A percentile compares a stretch with the other conserved stretches of the same genome.
Evolutionary conservation across 2,329 filamentous ascomycete species (phyloP).

Genomic region (Pseudogymnoascus sp.): DNA sequence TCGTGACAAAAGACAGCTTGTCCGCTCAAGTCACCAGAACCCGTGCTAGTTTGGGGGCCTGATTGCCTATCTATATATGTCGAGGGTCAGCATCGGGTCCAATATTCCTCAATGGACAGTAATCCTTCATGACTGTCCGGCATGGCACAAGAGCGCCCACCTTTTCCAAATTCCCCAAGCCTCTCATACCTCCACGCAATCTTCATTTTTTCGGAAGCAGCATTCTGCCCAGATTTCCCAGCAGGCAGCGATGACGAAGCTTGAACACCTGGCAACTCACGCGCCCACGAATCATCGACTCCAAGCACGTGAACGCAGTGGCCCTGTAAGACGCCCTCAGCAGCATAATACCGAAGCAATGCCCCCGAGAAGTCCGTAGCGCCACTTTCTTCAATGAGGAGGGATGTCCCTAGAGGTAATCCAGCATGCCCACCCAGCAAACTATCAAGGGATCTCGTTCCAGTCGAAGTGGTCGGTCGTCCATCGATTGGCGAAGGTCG

Average conservation of each 20-base stretch:
- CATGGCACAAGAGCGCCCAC: conserved; percentile 25
- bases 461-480: conserved; percentile 81
- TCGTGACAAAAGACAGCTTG: conserved; percentile 55
- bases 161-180: conserved; percentile 60
- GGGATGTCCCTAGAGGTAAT: conserved; percentile 68
- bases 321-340: conserved; percentile 85
- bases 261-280: conserved; percentile 70
- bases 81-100: conserved; percentile 15
- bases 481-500: conserved; percentile 86
- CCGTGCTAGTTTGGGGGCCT: conserved; percentile 13
- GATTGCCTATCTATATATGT: conserved; percentile 20
- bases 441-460: conserved; percentile 75
- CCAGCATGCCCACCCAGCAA: conserved; percentile 82
- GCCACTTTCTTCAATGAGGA: conserved; percentile 80
- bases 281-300: conserved; percentile 68
- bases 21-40: conserved; percentile 1
- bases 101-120: conserved; percentile 12
- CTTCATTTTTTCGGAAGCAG: conserved; percentile 68
- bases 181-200: conserved; percentile 97
- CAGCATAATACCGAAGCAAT: conserved; percentile 79
- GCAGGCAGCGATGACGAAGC: conserved; percentile 27
- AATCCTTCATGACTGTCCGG: conserved; percentile 9
- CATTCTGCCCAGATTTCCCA: conserved; percentile 32
- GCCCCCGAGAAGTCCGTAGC: conserved; percentile 90
- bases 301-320: conserved; percentile 84